Conservation (phyloP, 208 protist species). For the Acanthamoeba castellanii region DNA sequence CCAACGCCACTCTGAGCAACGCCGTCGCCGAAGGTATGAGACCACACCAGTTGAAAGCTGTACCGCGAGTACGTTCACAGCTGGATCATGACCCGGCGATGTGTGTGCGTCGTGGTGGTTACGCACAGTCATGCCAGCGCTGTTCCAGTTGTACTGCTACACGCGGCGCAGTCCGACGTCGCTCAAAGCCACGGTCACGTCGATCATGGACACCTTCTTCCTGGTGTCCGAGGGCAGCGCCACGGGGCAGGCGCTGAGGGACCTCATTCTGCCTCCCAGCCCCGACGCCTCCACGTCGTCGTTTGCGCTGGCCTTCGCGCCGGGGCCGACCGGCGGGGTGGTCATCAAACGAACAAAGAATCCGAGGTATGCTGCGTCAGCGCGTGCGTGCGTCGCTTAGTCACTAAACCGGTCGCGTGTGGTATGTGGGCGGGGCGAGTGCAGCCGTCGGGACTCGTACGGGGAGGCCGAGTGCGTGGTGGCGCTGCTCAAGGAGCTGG, state of each 20-base stretch:
- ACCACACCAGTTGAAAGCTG: background rate
- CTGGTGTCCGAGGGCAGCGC: conserved; percentile 13
- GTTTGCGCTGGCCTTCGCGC: conserved; percentile 12
- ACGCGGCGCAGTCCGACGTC: background rate
- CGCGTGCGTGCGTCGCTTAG: too few relatives aligned
- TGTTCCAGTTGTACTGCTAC: conserved; percentile 45
- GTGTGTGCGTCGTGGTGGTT: background rate
- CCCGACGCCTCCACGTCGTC: background rate
- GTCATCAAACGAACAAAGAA: background rate
- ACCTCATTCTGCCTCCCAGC: background rate
- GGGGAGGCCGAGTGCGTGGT: conserved; percentile 49
- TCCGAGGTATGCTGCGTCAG: background rate
- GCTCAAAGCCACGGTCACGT: background rate
- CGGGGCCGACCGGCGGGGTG: background rate
- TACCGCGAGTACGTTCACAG: too few relatives aligned
- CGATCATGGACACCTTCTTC: conserved; percentile 49
- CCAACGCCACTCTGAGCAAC: background rate
- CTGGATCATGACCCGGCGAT: too few relatives aligned
- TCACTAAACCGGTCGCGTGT: too few relatives aligned
- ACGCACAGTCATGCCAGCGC: background rate
- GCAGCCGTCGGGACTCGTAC: background rate
- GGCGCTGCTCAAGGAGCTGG: conserved; percentile 45
- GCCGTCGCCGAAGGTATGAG: background rate
- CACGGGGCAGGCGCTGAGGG: background rate
- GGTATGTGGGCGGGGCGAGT: background rate